phyloP scores from a whole-genome alignment of 108 stramenopile species.

The Cylindrotheca fusiformis region DNA sequence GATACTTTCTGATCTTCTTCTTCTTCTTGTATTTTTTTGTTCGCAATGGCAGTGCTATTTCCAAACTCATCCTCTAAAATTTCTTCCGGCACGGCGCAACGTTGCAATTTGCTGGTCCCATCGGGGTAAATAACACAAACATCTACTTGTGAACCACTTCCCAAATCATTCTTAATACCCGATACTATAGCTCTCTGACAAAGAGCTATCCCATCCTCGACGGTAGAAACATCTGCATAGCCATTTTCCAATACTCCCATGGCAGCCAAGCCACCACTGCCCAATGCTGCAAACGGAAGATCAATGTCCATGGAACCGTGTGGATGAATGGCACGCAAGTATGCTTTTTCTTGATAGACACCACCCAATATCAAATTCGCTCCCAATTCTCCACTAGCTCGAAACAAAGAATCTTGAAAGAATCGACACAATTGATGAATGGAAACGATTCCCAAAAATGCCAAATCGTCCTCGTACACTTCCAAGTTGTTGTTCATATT shows the following conservation, averaged over 20 bases:
- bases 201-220: slow-evolving; percentile 61
- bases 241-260: slow-evolving; percentile 71
- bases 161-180: slow-evolving; percentile 85
- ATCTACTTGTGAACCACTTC: slow-evolving; percentile 80
- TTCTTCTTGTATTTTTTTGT: neutral
- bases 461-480: neutral
- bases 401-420: slow-evolving; percentile 51
- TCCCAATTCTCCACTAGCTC: slow-evolving; percentile 49
- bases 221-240: slow-evolving; percentile 29
- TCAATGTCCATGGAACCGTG: slow-evolving; percentile 74
- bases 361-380: slow-evolving; percentile 80
- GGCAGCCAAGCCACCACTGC: slow-evolving; percentile 83
- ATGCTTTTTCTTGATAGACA: slow-evolving; percentile 36
- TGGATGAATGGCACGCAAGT: slow-evolving; percentile 72
- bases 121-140: slow-evolving; percentile 42
- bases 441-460: slow-evolving; percentile 31
- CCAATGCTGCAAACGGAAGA: slow-evolving; percentile 75
- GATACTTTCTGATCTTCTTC: neutral
- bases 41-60: slow-evolving; percentile 4
- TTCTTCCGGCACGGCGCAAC: slow-evolving; percentile 38
- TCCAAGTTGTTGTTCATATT: neutral
- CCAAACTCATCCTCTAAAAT: neutral
- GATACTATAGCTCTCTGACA: slow-evolving; percentile 62
- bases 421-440: slow-evolving; percentile 42
- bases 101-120: slow-evolving; percentile 20